Base-by-base conservation (phyloP, 2,329 filamentous ascomycete species). In the Myotisia sp. region DNA sequence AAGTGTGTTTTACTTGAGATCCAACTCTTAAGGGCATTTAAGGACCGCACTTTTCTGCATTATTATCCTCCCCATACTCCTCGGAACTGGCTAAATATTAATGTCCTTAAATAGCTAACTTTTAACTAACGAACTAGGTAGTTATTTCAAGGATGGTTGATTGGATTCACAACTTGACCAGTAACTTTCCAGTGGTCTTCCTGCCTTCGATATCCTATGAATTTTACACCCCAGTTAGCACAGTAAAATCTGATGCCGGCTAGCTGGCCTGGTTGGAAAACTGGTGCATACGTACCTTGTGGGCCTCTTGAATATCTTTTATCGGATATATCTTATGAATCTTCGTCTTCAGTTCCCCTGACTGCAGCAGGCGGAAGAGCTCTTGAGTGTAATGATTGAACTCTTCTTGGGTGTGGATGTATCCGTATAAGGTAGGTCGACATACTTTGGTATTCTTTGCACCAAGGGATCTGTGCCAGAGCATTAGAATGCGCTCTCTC, bases 141-240 rank as follows among this genome's bases (percentile, higher is more conserved):
- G n/a, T n/a, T n/a, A n/a, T n/a, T n/a, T n/a, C n/a, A n/a, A n/a
- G n/a, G 12, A 24, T 29, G 10, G 27, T 8, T 8, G 18, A 17
- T 7, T 35, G 21, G 17, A 40, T 32, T 51, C 47, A 76, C 29
- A 74, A 68, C 59, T 76, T 76, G 49, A 93, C 55, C 37, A 94
- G 54, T 42, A 92, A 56, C 64, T 93, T 93, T 12, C 86, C 86
- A 7, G 74, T 82, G 2, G 83, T 90, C 64, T 78, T 82, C 47
- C 85, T 68, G 26, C 80, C 71, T 58, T 92, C 80, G 28, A 94
- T 67, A 54, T 93, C 83, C 53, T 68, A 5, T 5, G 26, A 23
- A 12, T 22, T 20, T 39, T 17, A 26, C n/a, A 20, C 20, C 12
- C 2, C 6, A 14, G 19, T 13, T 26, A 24, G 18, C 12, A 13